Base-by-base conservation (phyloP, 148 eudicot species). In the Oxyria digyna region DNA sequence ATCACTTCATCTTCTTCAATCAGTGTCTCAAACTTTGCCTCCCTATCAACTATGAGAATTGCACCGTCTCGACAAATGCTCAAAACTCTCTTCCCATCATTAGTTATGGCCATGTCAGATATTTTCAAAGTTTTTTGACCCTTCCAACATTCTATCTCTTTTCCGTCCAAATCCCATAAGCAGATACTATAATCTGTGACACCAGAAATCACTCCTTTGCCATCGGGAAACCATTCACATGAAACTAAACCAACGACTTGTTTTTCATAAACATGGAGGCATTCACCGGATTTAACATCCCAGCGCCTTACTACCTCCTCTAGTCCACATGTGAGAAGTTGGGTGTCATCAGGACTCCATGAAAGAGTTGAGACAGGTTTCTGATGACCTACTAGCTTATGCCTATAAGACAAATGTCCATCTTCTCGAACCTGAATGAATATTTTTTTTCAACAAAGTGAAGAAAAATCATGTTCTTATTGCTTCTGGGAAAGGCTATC, bases 221-320 rank as follows among this genome's bases (percentile, higher is more conserved):
- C 94, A 82, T 84, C 86, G n/a, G 84, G 85, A 21, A 84, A 79
- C 97, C 97, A 91, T 21, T 77, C 91, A 81, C 97, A 91, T 3
- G 97, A 91, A 13, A 88, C 72, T 37, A 77, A 71, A 72, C 86
- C 85, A 62, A 81, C 43, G 20, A 84, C 85, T 46, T 45, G 66
- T 78, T 84, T 91, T 68, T 86, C 91, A 68, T 85, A 91, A 48
- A 85, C 71, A 74, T 82, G 78, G 32, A 86, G 85, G 75, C 94
- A 91, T 74, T 86, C 83, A 69, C 94, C 97, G 45, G 89, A 74
- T 43, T 52, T 46, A 67, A 86, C 82, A 73, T 88, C 85, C 97
- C 97, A 91, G 42, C 85, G 84, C 52, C 88, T 81, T 68, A 86
- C 76, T 29, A 67, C 75, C 81, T 91, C 94, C 78, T 91, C 91